Conservation (phyloP, 495 filamentous ascomycete species). For the Trichocladium antarcticum region DNA sequence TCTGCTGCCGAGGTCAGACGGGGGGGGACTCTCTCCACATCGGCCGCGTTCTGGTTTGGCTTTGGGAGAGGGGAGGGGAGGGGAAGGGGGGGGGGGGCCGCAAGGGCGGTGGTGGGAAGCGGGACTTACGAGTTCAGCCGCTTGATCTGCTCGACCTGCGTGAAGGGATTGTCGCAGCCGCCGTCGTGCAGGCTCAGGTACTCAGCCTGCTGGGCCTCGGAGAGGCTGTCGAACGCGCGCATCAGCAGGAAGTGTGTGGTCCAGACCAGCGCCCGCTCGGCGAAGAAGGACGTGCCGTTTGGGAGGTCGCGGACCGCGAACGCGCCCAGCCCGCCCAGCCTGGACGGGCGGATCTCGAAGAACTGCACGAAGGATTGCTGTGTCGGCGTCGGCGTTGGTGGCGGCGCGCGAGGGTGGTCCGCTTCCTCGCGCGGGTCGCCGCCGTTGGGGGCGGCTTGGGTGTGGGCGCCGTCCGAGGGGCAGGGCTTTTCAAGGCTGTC, state of each 20-base stretch:
- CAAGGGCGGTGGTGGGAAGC: no score
- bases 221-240: conserved; percentile 11
- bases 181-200: conserved; percentile 11
- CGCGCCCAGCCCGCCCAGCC: conserved; percentile 21
- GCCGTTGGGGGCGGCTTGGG: no score
- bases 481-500: no score
- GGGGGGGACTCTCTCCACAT: not conserved
- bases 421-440: no score
- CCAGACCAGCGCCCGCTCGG: conserved; percentile 18
- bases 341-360: conserved; percentile 20
- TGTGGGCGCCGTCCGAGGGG: no score
- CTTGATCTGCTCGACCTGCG: conserved; percentile 16
- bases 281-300: conserved; percentile 18
- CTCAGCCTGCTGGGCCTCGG: conserved; percentile 1
- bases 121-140: conserved; percentile 22
- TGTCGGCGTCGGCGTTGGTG: not conserved
- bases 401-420: no score
- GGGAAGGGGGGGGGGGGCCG: no score
- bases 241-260: conserved; percentile 9
- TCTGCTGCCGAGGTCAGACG: conserved; percentile 12
- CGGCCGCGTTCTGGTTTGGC: not conserved
- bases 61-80: no score
- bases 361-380: not conserved
- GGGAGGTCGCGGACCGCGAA: conserved; percentile 23
- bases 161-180: conserved; percentile 5